Conservation (phyloP, 2,329 filamentous ascomycete genomes). For the Fusarium staphyleae region DNA sequence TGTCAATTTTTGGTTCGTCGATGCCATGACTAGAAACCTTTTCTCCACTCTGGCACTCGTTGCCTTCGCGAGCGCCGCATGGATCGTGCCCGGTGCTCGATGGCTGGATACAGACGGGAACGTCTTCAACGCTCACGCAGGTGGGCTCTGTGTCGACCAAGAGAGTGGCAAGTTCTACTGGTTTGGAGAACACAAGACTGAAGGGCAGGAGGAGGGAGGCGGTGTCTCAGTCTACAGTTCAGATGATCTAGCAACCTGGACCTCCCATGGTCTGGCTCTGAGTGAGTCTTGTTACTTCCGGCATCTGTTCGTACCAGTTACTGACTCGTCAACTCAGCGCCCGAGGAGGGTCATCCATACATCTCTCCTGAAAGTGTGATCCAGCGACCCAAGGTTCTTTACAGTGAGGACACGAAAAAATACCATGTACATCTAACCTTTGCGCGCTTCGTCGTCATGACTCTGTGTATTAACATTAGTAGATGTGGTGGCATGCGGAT, state of each 20-base stretch:
- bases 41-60: conserved; percentile 22
- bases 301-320: fast-evolving
- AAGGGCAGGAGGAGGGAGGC: conserved; percentile 65
- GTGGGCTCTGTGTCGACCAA: conserved; percentile 60
- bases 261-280: conserved; percentile 62
- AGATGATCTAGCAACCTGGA: conserved; percentile 66
- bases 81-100: conserved; percentile 67
- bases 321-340: conserved; percentile 44
- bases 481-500: conserved; percentile 68
- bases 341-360: conserved; percentile 61
- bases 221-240: conserved; percentile 68
- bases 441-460: not conserved
- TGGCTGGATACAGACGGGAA: conserved; percentile 67
- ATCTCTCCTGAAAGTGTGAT: conserved; percentile 65
- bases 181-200: conserved; percentile 68
- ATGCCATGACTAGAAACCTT: conserved; percentile 1
- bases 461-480: too few relatives aligned
- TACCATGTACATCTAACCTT: conserved; percentile 57
- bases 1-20: not conserved
- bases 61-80: conserved; percentile 43
- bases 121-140: conserved; percentile 68
- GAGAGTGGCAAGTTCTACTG: conserved; percentile 63
- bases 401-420: conserved; percentile 59
- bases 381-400: conserved; percentile 68
- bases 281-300: conserved; percentile 43